A percentile compares a stretch with the other conserved stretches of the same genome.
These are phyloP conservation scores for Eucalyptus caleyi DNA, from an alignment of 345 rosid genomes.

Conservation along the genomic window DNA sequence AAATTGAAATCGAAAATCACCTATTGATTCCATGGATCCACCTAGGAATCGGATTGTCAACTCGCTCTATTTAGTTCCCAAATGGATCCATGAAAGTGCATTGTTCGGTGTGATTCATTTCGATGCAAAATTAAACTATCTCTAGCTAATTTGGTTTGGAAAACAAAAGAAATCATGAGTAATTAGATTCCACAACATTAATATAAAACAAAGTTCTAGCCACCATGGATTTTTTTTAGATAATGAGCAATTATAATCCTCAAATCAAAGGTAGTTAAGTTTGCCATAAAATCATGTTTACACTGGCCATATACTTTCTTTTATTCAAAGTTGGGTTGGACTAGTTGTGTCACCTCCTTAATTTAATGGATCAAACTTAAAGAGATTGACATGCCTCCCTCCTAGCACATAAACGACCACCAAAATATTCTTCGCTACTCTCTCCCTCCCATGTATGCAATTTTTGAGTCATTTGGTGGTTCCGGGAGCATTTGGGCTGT, in stretches of 20 bases:
- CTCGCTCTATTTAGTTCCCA: too few species aligned
- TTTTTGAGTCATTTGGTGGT: not conserved
- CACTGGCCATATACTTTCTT: not conserved
- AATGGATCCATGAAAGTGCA: not conserved
- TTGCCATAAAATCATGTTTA: not conserved
- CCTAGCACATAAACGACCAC: slow-evolving; percentile 28
- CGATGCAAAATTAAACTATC: not conserved
- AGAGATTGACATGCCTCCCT: not conserved
- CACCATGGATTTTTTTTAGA: not conserved
- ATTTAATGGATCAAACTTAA: not conserved
- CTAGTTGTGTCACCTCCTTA: not conserved
- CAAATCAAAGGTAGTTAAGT: not conserved
- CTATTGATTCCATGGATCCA: not conserved
- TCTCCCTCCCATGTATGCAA: slow-evolving; percentile 3
- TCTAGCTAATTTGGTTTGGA: not conserved
- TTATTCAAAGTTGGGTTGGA: not conserved
- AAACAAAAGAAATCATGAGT: not conserved
- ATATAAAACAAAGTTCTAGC: not conserved
- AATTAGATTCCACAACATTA: not conserved
- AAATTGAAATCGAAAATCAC: rapidly evolving
- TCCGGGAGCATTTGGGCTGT: not conserved
- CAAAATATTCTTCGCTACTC: slow-evolving; percentile 25
- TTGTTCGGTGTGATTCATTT: not conserved
- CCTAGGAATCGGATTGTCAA: rapidly evolving
- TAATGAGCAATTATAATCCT: not conserved